phyloP scores from a whole-genome alignment of 495 filamentous ascomycete genomes.

The Tuber melanosporum region DNA sequence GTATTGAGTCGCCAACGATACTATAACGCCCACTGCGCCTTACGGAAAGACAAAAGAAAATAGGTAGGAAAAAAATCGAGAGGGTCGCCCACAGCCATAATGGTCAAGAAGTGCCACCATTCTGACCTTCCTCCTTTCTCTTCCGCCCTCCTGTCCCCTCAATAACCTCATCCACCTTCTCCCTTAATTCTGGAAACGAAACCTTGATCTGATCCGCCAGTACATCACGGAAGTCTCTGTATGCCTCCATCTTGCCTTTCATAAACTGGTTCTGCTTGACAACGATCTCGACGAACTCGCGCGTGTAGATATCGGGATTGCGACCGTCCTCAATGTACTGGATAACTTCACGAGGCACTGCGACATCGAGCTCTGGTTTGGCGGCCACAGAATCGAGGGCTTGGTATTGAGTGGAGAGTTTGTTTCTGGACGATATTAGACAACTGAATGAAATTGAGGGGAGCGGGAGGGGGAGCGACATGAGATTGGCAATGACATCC shows the following conservation, averaged over 20 bases:
- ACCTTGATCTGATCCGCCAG: slow-evolving; percentile 71
- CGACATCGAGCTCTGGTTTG: slow-evolving; percentile 43
- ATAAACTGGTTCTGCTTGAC: slow-evolving; percentile 75
- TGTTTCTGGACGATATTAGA: slow-evolving; percentile 47
- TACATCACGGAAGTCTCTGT: slow-evolving; percentile 70
- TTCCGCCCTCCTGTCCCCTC: slow-evolving; percentile 45
- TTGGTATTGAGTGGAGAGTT: slow-evolving; percentile 44
- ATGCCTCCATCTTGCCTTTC: slow-evolving; percentile 77
- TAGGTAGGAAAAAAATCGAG: no score
- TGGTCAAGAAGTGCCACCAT: slow-evolving; percentile 14
- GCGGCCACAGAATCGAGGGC: slow-evolving; percentile 48
- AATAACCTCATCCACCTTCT: slow-evolving; percentile 62
- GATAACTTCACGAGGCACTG: slow-evolving; percentile 80
- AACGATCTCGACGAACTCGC: slow-evolving; percentile 90
- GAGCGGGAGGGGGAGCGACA: slow-evolving; percentile 43
- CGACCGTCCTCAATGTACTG: slow-evolving; percentile 86
- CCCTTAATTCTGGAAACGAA: slow-evolving; percentile 68
- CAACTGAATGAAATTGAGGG: slow-evolving; percentile 25
- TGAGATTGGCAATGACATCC: slow-evolving; percentile 47
- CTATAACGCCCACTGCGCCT: not conserved
- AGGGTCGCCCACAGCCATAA: not conserved
- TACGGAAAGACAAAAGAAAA: not conserved
- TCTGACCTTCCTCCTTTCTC: slow-evolving; percentile 17
- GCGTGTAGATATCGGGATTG: slow-evolving; percentile 97
- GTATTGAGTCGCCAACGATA: not conserved